Evolutionary conservation across 352 stramenopile genomes (phyloP), one percentile per base, ranked within the genome.

Genomic region (Phytophthora constricta): DNA sequence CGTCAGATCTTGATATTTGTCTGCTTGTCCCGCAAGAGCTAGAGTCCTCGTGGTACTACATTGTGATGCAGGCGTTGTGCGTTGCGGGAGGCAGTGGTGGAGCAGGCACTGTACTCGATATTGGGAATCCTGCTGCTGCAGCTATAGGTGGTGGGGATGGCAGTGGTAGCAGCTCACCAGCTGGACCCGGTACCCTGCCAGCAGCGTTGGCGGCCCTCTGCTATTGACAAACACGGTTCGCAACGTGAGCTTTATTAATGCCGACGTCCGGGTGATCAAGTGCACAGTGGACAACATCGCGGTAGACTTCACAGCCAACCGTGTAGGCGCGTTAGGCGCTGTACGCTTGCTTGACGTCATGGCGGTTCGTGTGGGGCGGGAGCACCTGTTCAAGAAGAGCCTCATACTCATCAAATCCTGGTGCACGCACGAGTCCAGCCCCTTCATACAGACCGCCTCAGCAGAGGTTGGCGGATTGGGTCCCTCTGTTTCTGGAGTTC

Each of bases 171-270:
- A 74, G 37, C 19, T 72, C 51, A 14, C 70, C 65, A 3, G 55
- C 64, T 46, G 51, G 50, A 34, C 39, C 58, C 61, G 39, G 53
- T n/a, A 48, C 19, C 28, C 43, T 47, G 28, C 56, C 39, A 65
- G 54, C 48, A 19, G 45, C 14, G 14, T 52, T 23, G 33, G 51
- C 26, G 48, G 57, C 31, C 13, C 68, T 8, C 13, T 74, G 43
- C 16, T 79, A 45, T 23, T 79, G 63, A 82, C 74, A 9, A 79
- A 91, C 55, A 91, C 84, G 1, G 87, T 95, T 26, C 87, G 87
- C 51, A 97, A 97, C 52, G 90, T 97, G 51, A 96, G 76, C 27
- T 95, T 97, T 67, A 86, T 97, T 49, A 97, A 97, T 59, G 87
- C 88, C 2, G 88, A 96, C 53, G 86, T 96, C 43, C 84, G 88